phyloP scores from a whole-genome alignment of 2,329 filamentous ascomycete species.

The Phaeoacremonium minimum region DNA sequence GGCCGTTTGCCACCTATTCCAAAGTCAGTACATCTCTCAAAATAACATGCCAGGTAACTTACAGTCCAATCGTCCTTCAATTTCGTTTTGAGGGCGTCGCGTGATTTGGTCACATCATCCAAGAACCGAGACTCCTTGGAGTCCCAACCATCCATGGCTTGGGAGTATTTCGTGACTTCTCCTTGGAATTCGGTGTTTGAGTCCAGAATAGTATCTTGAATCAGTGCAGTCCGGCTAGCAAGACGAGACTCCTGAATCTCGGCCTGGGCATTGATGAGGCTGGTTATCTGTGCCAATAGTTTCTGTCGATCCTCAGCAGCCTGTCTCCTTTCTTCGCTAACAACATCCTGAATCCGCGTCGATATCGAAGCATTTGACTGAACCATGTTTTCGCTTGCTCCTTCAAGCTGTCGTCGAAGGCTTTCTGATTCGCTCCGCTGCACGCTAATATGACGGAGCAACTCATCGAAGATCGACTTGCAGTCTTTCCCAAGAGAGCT shows the following conservation, averaged over 20 bases:
- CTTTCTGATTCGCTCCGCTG: slow-evolving; percentile 74
- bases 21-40: slow-evolving; percentile 15
- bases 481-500: slow-evolving; percentile 80
- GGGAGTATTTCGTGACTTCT: slow-evolving; percentile 60
- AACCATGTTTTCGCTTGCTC: slow-evolving; percentile 64
- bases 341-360: slow-evolving; percentile 59
- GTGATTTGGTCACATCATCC: slow-evolving; percentile 66
- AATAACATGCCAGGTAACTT: slow-evolving; percentile 50
- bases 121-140: slow-evolving; percentile 64
- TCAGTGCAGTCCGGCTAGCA: slow-evolving; percentile 53
- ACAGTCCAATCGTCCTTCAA: slow-evolving; percentile 84
- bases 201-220: slow-evolving; percentile 61
- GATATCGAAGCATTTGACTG: slow-evolving; percentile 66
- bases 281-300: slow-evolving; percentile 71
- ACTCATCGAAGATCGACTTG: slow-evolving; percentile 77
- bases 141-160: slow-evolving; percentile 72
- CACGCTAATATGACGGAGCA: slow-evolving; percentile 67
- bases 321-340: slow-evolving; percentile 72
- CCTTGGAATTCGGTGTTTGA: slow-evolving; percentile 63
- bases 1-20: slow-evolving; percentile 64
- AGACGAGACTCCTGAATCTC: slow-evolving; percentile 71
- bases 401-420: slow-evolving; percentile 67
- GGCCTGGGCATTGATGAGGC: slow-evolving; percentile 71
- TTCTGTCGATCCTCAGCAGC: slow-evolving; percentile 70
- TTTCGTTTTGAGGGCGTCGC: slow-evolving; percentile 74